Evolutionary conservation across 805 yeast genomes (phyloP), one percentile per base, ranked within the genome.

Genomic region (Nakazawaea peltata): DNA sequence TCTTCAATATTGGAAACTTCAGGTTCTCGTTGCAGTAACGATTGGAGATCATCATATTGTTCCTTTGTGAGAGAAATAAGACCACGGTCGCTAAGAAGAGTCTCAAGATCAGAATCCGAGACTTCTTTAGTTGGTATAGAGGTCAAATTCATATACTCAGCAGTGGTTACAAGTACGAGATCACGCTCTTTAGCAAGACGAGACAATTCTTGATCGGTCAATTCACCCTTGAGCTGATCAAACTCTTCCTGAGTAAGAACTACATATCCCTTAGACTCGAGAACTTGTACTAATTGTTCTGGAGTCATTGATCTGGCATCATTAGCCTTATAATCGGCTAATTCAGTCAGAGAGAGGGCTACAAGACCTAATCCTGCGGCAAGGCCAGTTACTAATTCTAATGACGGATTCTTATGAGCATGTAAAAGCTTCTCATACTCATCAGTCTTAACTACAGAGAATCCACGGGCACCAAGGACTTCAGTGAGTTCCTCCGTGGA

Each of bases 141-240:
- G 30, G 4, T 9, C 24, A 34, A 34, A 17, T 11, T 30, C 28
- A 13, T 34, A n/a, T 54, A 56, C 5, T 53, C 61, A n/a, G 40
- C 48, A 26, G 32, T 40, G 3, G 59, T 38, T 11, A 63, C 17
- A 5, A 57, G 39, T 11, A 47, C 51, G 19, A 56, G 48, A 7
- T 56, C 58, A 5, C 52, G 41, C 25, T 43, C 49, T 10, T 45
- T 42, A 1, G 69, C 64, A 32, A 52, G 48, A 13, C 51, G 51
- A 19, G 51, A 42, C 13, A 68, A 41, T 11, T 53, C 52, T 3
- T 24, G 18, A 3, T 19, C 7, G 5, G 35, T 16, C 30, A 19
- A 12, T 11, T 32, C 36, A 5, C 23, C 8, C 10, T 12, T 17
- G 2, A 37, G 13, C 6, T 33, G 19, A 12, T 24, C 25, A 18